These are phyloP conservation scores for Lactarius trivialis DNA, from an alignment of 768 basidiomycete genomes.

Conservation along the genomic window DNA sequence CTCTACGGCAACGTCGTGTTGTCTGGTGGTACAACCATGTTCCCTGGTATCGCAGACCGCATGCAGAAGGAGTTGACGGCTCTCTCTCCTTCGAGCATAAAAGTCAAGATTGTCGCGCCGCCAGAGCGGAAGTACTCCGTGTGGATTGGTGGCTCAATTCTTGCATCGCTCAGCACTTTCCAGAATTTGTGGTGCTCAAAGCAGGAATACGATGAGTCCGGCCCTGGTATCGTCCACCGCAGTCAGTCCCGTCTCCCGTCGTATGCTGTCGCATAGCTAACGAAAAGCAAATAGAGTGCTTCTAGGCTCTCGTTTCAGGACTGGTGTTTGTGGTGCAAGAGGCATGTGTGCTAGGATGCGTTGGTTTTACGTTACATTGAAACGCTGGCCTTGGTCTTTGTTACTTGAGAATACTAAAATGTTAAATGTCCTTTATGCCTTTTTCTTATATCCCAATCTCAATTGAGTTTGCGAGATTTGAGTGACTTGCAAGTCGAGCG, in stretches of 20 bases:
- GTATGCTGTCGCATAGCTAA: background rate
- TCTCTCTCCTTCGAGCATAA: constrained; percentile 82
- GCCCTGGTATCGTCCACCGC: constrained; percentile 74
- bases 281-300: background rate
- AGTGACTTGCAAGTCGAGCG: background rate
- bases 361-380: background rate
- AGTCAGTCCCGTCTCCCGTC: constrained; percentile 32
- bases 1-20: constrained; percentile 79
- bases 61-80: constrained; percentile 92
- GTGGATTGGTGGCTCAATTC: constrained; percentile 85
- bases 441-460: background rate
- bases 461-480: background rate
- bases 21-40: constrained; percentile 62
- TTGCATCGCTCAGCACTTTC: constrained; percentile 90
- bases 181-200: constrained; percentile 94
- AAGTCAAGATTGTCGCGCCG: constrained; percentile 90
- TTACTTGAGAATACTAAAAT: constrained; percentile 1
- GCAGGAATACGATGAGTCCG: constrained; percentile 86
- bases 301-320: background rate
- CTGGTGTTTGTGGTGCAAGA: background rate
- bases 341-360: background rate
- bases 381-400: background rate
- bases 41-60: constrained; percentile 91
- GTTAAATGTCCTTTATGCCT: background rate
- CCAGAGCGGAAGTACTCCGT: constrained; percentile 94